Evolutionary conservation across 495 filamentous ascomycete genomes (phyloP).

Genomic region (Hypoxylon intermedium): DNA sequence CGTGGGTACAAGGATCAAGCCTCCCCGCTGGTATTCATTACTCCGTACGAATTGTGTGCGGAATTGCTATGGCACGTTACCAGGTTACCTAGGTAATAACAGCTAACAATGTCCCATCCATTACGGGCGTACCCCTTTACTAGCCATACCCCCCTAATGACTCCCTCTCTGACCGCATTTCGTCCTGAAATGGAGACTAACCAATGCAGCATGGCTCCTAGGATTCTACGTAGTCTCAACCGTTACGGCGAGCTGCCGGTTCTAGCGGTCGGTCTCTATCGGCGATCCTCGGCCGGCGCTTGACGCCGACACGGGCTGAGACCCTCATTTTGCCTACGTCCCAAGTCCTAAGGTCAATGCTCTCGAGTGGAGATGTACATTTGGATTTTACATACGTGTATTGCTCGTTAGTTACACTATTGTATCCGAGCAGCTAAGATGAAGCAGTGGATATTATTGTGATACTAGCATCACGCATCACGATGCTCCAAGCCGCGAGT

Average conservation of each 20-base stretch:
- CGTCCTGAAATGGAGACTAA: conserved; percentile 1
- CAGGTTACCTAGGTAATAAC: conserved; percentile 32
- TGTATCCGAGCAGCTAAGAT: conserved; percentile 19
- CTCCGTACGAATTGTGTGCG: conserved; percentile 13
- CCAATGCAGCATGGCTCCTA: conserved; percentile 8
- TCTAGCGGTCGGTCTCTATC: conserved; percentile 39
- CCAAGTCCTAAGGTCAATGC: conserved; percentile 14
- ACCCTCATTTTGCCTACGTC: conserved; percentile 17
- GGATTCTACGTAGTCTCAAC: conserved; percentile 17
- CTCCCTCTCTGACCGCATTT: conserved; percentile 33
- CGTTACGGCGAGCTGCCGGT: conserved; percentile 39
- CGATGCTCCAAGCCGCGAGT: not conserved
- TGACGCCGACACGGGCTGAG: conserved; percentile 35
- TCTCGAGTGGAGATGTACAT: conserved; percentile 16
- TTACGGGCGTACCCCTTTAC: conserved; percentile 17
- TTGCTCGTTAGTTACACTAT: too few species aligned
- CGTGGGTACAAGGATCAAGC: conserved; percentile 26
- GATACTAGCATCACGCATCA: conserved; percentile 13
- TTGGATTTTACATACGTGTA: conserved; percentile 19
- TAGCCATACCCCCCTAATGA: conserved; percentile 14
- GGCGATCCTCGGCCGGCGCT: conserved; percentile 31
- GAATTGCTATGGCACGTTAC: conserved; percentile 6
- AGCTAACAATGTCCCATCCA: conserved; percentile 23
- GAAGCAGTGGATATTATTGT: conserved; percentile 15
- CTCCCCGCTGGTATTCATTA: conserved; percentile 23